Conservation (phyloP, 495 filamentous ascomycete genomes). For the Jackrogersella minutella region DNA sequence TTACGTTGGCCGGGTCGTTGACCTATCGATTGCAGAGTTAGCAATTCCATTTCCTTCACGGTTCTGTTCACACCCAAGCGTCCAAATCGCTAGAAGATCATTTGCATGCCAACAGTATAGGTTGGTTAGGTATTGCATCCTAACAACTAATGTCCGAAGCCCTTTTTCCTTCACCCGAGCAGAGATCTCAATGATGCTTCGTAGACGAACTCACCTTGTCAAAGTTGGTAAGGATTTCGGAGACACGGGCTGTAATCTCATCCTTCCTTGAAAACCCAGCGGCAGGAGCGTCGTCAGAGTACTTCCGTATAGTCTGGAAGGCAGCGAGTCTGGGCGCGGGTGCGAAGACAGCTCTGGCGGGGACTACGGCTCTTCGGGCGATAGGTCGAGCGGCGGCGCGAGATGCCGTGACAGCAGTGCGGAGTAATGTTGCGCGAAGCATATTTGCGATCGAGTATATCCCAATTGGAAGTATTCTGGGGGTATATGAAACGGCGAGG, state of each 20-base stretch:
- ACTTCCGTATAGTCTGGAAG: conserved; percentile 75
- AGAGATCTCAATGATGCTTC: conserved; percentile 6
- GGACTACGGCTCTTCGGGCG: conserved; percentile 61
- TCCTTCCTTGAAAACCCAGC: conserved; percentile 77
- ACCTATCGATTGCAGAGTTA: conserved; percentile 60
- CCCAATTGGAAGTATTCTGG: conserved; percentile 34
- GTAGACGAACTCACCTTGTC: conserved; percentile 79
- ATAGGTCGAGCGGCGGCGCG: conserved; percentile 63
- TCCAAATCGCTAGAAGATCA: neutral
- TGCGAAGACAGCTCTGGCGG: conserved; percentile 62
- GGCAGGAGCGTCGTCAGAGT: conserved; percentile 83
- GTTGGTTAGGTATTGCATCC: neutral
- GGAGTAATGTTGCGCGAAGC: conserved; percentile 86
- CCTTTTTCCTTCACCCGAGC: neutral
- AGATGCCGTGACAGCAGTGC: conserved; percentile 62
- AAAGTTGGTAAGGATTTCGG: conserved; percentile 90
- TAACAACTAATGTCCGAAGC: neutral
- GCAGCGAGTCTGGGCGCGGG: conserved; percentile 59
- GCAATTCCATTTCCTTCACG: conserved; percentile 17
- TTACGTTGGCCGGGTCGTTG: conserved; percentile 78
- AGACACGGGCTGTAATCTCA: conserved; percentile 91
- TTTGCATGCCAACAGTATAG: neutral
- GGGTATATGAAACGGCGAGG: neutral
- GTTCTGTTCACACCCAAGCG: neutral
- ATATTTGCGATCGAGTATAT: conserved; percentile 59